Base-by-base conservation (phyloP, 345 rosid species). In the Melaleuca quinquenervia region DNA sequence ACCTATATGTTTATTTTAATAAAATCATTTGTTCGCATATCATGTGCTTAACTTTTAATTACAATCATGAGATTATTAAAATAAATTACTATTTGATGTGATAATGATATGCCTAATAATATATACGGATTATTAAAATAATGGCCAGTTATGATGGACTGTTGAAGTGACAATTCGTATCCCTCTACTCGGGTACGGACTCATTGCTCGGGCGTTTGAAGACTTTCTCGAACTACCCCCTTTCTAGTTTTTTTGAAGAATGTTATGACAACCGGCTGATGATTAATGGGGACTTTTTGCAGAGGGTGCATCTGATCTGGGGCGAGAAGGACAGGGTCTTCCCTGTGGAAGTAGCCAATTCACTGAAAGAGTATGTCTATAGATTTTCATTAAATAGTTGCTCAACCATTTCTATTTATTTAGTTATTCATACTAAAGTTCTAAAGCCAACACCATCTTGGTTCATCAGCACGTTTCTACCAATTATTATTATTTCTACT, bases 231-330 rank as follows among this genome's bases (percentile, higher is more conserved):
- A n/a, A 58, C 70, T n/a, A 27, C 18, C 70, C 70, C 13, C 70
- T 16, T 6, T n/a, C 18, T 58, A 58, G 36, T 32, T n/a, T 58
- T 26, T n/a, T 58, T 13, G 36, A n/a, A 6, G 70, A 58, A 58
- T 58, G 70, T n/a, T 12, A 32, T 13, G 70, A 1, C 26, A 56
- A 26, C 2, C 26, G 12, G 64, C 26, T 26, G 44, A 62, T 29
- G 75, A 29, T 62, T 32, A 20, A 64, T 64, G 6, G 7, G 41
- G 5, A 24, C 5, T 7, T 44, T 84, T 55, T 45, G 62, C 88
- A 85, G 89, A 88, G 55, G 78, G 86, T 90, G 26, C 84, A 85
- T 85, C 83, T 90, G 20, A 75, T 89, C 36, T 88, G 90, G 89
- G 90, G 92, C 9, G 29, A 84, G 60, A 78, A 86, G 13, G 92